A percentile compares a stretch with the other conserved stretches of the same genome.
phyloP scores from a whole-genome alignment of 2,329 filamentous ascomycete genomes.

The Aspergillus vadensis region DNA sequence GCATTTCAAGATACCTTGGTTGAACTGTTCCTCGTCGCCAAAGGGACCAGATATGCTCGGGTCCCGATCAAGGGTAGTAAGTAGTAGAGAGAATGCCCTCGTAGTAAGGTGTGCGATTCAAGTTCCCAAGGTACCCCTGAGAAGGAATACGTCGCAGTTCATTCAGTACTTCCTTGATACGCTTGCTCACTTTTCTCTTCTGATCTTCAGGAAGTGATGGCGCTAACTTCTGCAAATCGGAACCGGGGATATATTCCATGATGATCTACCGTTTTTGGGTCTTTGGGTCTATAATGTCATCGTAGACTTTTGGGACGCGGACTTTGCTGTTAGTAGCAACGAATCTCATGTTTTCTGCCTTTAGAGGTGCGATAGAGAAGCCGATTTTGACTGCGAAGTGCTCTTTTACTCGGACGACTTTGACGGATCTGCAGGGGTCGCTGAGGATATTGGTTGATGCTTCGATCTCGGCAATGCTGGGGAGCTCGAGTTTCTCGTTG shows the following conservation, averaged over 20 bases:
- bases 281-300: constrained; percentile 14
- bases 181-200: constrained; percentile 15
- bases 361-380: constrained; percentile 15
- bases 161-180: constrained; percentile 13
- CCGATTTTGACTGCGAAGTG: constrained; percentile 24
- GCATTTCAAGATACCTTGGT: constrained; percentile 13
- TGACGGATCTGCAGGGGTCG: constrained; percentile 15
- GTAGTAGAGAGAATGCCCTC: constrained; percentile 21
- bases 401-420: constrained; percentile 23
- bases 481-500: constrained; percentile 1
- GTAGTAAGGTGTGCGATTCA: constrained; percentile 18
- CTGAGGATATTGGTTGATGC: constrained; percentile 20
- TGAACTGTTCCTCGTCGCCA: constrained; percentile 19
- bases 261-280: constrained; percentile 21
- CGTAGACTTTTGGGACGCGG: constrained; percentile 16
- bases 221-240: constrained; percentile 17
- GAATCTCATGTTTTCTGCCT: constrained; percentile 26
- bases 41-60: constrained; percentile 22
- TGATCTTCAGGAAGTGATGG: constrained; percentile 13
- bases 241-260: constrained; percentile 19
- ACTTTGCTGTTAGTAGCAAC: constrained; percentile 19
- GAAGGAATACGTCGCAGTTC: constrained; percentile 18
- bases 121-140: constrained; percentile 21
- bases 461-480: constrained; percentile 23
- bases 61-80: constrained; percentile 15